Base-by-base conservation (phyloP, 345 rosid species). In the Trapa incisa region DNA sequence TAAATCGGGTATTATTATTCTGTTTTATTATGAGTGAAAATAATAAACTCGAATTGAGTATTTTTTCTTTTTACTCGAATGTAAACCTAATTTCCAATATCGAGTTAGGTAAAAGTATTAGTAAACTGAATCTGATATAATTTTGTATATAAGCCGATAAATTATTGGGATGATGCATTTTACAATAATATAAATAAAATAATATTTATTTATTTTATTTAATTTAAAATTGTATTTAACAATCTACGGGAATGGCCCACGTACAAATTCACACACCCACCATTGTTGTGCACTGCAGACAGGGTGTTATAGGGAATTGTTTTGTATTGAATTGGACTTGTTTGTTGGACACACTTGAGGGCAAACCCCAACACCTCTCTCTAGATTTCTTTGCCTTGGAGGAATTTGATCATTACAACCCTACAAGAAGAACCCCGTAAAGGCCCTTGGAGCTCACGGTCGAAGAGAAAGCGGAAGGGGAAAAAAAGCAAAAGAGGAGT, bases 351-450 rank as follows among this genome's bases (percentile, higher is more conserved):
- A 13, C 57, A 69, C 17, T 47, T 47, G 72, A 37, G 58, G 52
- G 72, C 72, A 62, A 22, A 4, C 43, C 67, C 52, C 16, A 61
- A 45, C 67, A 65, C 67, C 1, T 41, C 41, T 35, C 35, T 32
- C 63, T 16, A 35, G 35, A 58, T 33, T 22, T 32, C 38, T 42
- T 39, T 69, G 50, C 45, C 57, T 47, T n/a, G 67, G 72, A 69
- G 65, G 72, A 62, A 69, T 62, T 62, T 62, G 72, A 69, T 61
- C 63, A 37, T 47, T 69, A 67, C 72, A 43, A 69, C 43, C 22
- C 37, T 69, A 69, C 72, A 69, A 69, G 50, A 69, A 38, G 65
- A 69, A 42, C 61, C 71, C 66, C 71, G 65, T 47, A 43, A 61
- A 47, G 45, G 33, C 60, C 61, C 42, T 22, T 22, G 29, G 29